Base-by-base conservation (phyloP, 768 basidiomycete genomes). In the Boletus tylopilopsis region DNA sequence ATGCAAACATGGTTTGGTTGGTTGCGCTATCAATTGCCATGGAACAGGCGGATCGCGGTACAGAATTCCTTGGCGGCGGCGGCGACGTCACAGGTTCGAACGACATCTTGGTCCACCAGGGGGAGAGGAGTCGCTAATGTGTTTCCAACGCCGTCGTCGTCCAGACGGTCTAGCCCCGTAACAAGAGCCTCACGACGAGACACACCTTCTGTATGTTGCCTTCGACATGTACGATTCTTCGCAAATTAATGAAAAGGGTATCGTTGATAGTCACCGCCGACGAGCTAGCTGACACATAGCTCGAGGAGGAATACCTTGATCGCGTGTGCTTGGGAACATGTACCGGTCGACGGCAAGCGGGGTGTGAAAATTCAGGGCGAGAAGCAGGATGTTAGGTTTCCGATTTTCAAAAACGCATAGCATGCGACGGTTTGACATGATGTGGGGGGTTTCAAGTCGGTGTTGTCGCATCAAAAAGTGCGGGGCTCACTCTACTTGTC, bases 121-220 rank as follows among this genome's bases (percentile, higher is more conserved):
- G 67, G 62, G 27, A 58, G 62, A 30, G 62, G 57, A 32, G 40
- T 45, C 21, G 62, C 54, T 39, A 65, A 59, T 49, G 55, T 29
- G 54, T 54, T 61, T 37, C 50, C 62, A 58, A 70, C 67, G 41
- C 68, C 67, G 8, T 63, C 56, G 29, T 57, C 60, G 36, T 63
- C 68, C 29, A 63, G 68, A 45, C 57, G 64, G 48, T 65, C 67
- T 51, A 69, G 67, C 61, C 67, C 68, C 12, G 53, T 68, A 56
- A 55, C 68, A 53, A 63, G 60, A 43, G 58, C 54, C 55, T 61
- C 62, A 43, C 59, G 63, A 55, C 57, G 59, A 54, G 47, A 56
- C 30, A 53, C 56, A 39, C 59, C 63, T 55, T 47, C 57, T 30
- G 62, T 64, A 54, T 49, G 59, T 49, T 61, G 13, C 43, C 55